These are phyloP conservation scores for Mycena polygramma DNA, from an alignment of 768 basidiomycete genomes.

Conservation along the genomic window DNA sequence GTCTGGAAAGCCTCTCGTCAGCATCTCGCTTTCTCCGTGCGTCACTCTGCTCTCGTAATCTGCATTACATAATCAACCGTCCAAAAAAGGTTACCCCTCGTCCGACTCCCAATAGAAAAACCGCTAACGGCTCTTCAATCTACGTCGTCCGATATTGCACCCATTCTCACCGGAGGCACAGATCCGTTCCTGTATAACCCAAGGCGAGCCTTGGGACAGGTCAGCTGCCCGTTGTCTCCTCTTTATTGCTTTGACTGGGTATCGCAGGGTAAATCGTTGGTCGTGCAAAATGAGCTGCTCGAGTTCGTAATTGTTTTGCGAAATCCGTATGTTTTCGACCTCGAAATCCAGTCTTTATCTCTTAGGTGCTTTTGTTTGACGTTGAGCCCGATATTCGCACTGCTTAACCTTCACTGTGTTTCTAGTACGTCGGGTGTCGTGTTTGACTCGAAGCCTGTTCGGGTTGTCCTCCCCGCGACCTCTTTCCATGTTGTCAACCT, in stretches of 20 bases:
- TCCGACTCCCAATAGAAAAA: constrained; percentile 82
- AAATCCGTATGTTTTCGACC: constrained; percentile 93
- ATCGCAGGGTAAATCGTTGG: constrained; percentile 66
- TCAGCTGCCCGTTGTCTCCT: constrained; percentile 46
- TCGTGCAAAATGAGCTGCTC: constrained; percentile 86
- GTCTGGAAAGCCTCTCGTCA: constrained; percentile 85
- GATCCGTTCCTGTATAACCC: constrained; percentile 97
- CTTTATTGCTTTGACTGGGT: constrained; percentile 14
- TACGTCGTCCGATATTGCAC: constrained; percentile 53
- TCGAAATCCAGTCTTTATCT: constrained; percentile 86
- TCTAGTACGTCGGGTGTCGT: constrained; percentile 84
- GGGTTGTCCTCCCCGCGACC: constrained; percentile 78
- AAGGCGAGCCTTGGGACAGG: constrained; percentile 72
- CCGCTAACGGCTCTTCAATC: constrained; percentile 67
- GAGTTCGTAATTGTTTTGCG: constrained; percentile 89
- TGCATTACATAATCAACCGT: constrained; percentile 22
- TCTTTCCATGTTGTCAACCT: constrained; percentile 82
- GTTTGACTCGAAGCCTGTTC: constrained; percentile 75
- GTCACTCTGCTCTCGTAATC: constrained; percentile 40
- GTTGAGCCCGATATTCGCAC: constrained; percentile 12
- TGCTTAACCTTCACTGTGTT: neutral
- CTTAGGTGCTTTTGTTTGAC: constrained; percentile 70
- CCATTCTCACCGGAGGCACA: constrained; percentile 68
- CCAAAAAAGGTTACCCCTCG: constrained; percentile 71
- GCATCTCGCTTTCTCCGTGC: constrained; percentile 84